Conservation (phyloP, 352 stramenopile genomes). For the Phytophthora hibernalis region DNA sequence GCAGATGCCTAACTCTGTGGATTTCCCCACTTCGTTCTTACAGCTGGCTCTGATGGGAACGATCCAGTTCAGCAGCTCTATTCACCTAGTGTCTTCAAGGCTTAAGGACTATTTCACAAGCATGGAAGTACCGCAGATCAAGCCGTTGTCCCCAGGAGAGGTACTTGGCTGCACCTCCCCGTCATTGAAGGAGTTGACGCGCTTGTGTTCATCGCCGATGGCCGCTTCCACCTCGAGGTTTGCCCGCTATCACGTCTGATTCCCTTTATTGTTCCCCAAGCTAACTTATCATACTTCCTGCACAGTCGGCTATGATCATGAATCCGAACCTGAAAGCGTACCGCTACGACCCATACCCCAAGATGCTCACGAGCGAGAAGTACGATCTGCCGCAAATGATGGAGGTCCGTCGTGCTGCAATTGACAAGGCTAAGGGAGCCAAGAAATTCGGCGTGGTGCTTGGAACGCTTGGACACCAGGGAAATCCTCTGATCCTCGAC, state of each 20-base stretch:
- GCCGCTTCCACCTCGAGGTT: slow-evolving; percentile 99
- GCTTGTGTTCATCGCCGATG: slow-evolving; percentile 99
- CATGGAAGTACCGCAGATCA: slow-evolving; percentile 94
- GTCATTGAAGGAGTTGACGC: slow-evolving; percentile 92
- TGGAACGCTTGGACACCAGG: slow-evolving; percentile 98
- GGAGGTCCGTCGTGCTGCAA: slow-evolving; percentile 83
- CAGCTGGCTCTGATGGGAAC: slow-evolving; percentile 94
- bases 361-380: slow-evolving; percentile 96
- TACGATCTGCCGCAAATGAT: slow-evolving; percentile 98
- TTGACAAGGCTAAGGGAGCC: slow-evolving; percentile 75
- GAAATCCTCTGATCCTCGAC: slow-evolving; percentile 97
- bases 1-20: background rate
- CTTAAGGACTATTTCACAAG: slow-evolving; percentile 86
- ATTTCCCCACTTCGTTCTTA: background rate
- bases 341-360: slow-evolving; percentile 99
- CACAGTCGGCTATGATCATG: slow-evolving; percentile 97
- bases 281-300: background rate
- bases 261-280: background rate
- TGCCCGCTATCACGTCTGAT: background rate
- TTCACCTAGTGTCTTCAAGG: slow-evolving; percentile 82
- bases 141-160: slow-evolving; percentile 97
- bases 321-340: slow-evolving; percentile 97
- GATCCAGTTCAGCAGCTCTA: slow-evolving; percentile 95
- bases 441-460: slow-evolving; percentile 97
- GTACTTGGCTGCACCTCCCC: slow-evolving; percentile 99